phyloP scores from a whole-genome alignment of 1,284 basidiomycete genomes.

The Cutaneotrichosporon cutaneum region DNA sequence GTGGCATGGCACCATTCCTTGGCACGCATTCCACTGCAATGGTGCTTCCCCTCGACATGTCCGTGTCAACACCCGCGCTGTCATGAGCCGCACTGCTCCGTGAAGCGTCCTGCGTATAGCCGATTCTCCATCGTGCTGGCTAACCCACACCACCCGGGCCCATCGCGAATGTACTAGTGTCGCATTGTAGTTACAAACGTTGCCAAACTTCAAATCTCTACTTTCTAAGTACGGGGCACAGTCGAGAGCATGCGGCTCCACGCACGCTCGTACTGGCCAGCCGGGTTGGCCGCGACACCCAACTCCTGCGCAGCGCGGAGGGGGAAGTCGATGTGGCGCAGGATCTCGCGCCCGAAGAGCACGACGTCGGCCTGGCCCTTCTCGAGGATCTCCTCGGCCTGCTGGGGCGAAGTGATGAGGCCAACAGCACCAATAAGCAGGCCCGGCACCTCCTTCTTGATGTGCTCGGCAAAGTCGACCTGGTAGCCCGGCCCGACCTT shows the following conservation, averaged over 20 bases:
- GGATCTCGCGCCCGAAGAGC: conserved; percentile 63
- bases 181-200: not conserved
- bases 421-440: conserved; percentile 69
- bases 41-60: too few relatives aligned
- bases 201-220: not conserved
- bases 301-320: conserved; percentile 47
- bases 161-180: not conserved
- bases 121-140: too few relatives aligned
- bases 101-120: too few relatives aligned
- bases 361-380: conserved; percentile 68
- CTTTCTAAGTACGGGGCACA: not conserved
- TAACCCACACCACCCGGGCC: too few relatives aligned
- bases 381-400: conserved; percentile 67
- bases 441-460: conserved; percentile 65
- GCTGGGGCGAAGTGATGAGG: conserved; percentile 63
- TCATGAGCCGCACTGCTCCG: too few relatives aligned
- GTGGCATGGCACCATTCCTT: too few relatives aligned
- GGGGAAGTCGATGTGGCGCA: conserved; percentile 53
- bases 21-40: too few relatives aligned
- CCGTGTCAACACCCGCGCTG: too few relatives aligned
- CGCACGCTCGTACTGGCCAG: conserved; percentile 54
- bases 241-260: conserved; percentile 56
- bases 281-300: conserved; percentile 47
- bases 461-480: conserved; percentile 67
- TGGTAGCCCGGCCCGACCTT: conserved; percentile 63